Conservation (phyloP, 202 grass and related monocot genomes). For the Setaria italica region DNA sequence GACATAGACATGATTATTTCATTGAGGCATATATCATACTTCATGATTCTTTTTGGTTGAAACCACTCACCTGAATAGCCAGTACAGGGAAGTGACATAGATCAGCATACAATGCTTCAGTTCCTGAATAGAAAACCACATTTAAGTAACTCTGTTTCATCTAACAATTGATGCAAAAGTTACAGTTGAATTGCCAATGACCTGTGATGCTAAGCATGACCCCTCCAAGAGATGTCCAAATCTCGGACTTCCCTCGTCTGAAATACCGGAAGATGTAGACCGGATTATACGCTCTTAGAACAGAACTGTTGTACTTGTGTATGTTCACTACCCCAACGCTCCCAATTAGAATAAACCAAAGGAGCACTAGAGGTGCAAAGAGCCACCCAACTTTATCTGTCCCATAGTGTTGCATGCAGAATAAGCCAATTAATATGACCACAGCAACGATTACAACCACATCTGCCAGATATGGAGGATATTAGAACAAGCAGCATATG, state of each 20-base stretch:
- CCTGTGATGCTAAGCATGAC: slow-evolving; percentile 86
- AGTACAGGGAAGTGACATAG: slow-evolving; percentile 89
- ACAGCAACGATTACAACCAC: slow-evolving; percentile 83
- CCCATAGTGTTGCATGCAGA: slow-evolving; percentile 96
- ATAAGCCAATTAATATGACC: slow-evolving; percentile 87
- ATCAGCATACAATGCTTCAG: slow-evolving; percentile 95
- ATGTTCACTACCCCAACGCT: slow-evolving; percentile 70
- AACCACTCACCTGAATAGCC: slow-evolving; percentile 70
- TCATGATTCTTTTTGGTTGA: not conserved
- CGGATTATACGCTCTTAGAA: slow-evolving; percentile 84
- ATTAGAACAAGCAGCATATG: slow-evolving; percentile 30
- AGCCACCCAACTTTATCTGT: slow-evolving; percentile 98
- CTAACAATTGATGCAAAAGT: slow-evolving; percentile 10
- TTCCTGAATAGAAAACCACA: slow-evolving; percentile 60
- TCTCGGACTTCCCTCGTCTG: slow-evolving; percentile 52
- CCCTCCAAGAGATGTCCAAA: slow-evolving; percentile 82
- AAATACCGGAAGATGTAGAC: slow-evolving; percentile 68
- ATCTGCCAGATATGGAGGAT: slow-evolving; percentile 65
- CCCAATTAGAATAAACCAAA: slow-evolving; percentile 87
- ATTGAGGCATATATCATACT: slow-evolving; percentile 7
- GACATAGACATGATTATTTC: slow-evolving; percentile 35
- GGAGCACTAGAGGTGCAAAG: slow-evolving; percentile 86
- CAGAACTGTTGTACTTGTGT: slow-evolving; percentile 73
- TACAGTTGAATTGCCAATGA: slow-evolving; percentile 43
- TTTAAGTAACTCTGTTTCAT: slow-evolving; percentile 45